These are phyloP conservation scores for Xerophyta viscosa DNA, from an alignment of 106 monocot genomes.

Conservation along the genomic window DNA sequence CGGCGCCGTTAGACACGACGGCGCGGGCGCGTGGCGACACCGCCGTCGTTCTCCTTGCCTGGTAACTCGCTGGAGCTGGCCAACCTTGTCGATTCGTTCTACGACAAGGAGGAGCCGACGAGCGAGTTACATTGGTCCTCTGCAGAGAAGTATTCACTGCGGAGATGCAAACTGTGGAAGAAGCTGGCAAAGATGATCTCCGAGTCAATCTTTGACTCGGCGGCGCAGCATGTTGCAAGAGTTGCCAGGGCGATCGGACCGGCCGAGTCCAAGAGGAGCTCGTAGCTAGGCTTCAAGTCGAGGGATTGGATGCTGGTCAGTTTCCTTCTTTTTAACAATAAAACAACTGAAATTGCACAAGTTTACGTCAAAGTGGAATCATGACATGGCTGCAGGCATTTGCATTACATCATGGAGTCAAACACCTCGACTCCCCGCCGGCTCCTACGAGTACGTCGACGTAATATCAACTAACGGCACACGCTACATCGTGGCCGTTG, in stretches of 20 bases:
- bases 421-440: slow-evolving; percentile 5
- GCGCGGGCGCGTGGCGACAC: slow-evolving; percentile 5
- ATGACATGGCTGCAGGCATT: slow-evolving; percentile 24
- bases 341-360: too few relatives aligned
- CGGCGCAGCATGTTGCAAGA: slow-evolving; percentile 17
- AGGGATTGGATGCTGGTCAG: slow-evolving; percentile 56
- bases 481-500: slow-evolving; percentile 54
- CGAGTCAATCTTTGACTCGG: slow-evolving; percentile 13
- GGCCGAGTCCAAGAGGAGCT: slow-evolving; percentile 18
- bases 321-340: not conserved
- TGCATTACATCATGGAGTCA: slow-evolving; percentile 37
- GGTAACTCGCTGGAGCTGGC: slow-evolving; percentile 22
- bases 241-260: slow-evolving; percentile 1
- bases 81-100: slow-evolving; percentile 38
- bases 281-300: slow-evolving; percentile 18
- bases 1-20: slow-evolving; percentile 27
- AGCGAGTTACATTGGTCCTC: not conserved
- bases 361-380: not conserved
- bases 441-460: slow-evolving; percentile 63
- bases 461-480: slow-evolving; percentile 11
- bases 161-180: too few relatives aligned
- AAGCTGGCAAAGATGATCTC: slow-evolving; percentile 15
- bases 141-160: too few relatives aligned
- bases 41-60: not conserved
- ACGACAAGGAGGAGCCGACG: slow-evolving; percentile 6